Percentiles rank a stretch among this genome's conserved stretches.
These are phyloP conservation scores for Gossypium lobatum DNA, from an alignment of 441 rosid genomes.

Conservation along the genomic window DNA sequence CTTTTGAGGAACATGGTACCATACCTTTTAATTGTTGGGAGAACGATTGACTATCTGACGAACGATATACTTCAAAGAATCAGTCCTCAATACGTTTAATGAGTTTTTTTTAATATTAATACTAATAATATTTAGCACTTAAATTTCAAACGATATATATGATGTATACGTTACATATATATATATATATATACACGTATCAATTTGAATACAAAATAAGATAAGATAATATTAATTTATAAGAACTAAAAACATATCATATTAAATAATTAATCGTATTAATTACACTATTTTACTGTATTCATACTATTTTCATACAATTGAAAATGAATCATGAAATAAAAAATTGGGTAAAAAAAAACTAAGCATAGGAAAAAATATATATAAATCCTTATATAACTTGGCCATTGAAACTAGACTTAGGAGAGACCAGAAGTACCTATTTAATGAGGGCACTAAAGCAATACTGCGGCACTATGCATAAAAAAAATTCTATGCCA, in stretches of 20 bases:
- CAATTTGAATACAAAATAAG: background rate
- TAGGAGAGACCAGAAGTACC: conserved; percentile 17
- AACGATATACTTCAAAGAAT: too few species aligned
- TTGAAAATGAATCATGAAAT: conserved; percentile 16
- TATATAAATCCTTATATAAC: background rate
- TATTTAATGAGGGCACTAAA: conserved; percentile 29
- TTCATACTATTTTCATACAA: background rate
- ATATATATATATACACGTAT: too few species aligned
- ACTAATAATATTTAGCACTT: too few species aligned
- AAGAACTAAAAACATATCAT: background rate
- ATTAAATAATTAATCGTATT: background rate
- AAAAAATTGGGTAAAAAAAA: conserved; percentile 17
- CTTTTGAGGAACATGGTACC: fast-evolving
- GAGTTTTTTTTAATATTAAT: too few species aligned
- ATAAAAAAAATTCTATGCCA: conserved; percentile 44
- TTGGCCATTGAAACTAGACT: conserved; percentile 19
- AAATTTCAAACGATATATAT: too few species aligned
- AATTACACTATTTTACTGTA: background rate
- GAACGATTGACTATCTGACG: too few species aligned
- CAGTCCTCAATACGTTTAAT: too few species aligned
- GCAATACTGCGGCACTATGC: conserved; percentile 31
- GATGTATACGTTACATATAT: too few species aligned
- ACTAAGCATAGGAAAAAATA: background rate
- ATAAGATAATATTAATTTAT: background rate
- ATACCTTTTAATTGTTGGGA: too few species aligned